phyloP scores from a whole-genome alignment of 164 flowering plant genomes.

The Vitis rotundifolia region DNA sequence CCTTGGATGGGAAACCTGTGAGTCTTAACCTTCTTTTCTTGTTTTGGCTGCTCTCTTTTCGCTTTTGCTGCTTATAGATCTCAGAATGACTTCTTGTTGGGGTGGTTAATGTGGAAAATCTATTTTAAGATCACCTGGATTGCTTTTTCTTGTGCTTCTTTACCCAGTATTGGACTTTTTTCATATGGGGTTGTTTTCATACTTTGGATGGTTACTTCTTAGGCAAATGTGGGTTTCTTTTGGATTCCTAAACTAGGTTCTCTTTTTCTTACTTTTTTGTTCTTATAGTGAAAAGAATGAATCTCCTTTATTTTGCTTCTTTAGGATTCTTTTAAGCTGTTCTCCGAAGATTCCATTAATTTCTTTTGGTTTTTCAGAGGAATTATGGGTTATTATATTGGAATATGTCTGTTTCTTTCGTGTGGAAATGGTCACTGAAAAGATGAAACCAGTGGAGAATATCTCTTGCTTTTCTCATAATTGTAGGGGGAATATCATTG shows the following conservation, averaged over 20 bases:
- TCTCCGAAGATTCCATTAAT: background rate
- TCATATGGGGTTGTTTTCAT: conserved; percentile 21
- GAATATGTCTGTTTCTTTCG: background rate
- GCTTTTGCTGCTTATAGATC: conserved; percentile 16
- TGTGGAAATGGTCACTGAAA: conserved; percentile 1
- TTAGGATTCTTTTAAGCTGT: background rate
- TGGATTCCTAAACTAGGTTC: conserved; percentile 18
- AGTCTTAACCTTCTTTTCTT: conserved; percentile 7
- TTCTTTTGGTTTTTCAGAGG: background rate
- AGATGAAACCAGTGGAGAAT: conserved; percentile 2
- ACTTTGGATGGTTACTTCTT: conserved; percentile 31
- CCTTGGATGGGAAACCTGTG: background rate
- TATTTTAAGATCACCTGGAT: conserved; percentile 20
- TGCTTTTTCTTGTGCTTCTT: conserved; percentile 17
- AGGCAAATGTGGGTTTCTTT: conserved; percentile 25
- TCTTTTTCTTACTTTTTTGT: conserved; percentile 9
- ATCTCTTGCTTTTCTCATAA: background rate
- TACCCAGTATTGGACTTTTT: conserved; percentile 20
- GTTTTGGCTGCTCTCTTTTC: background rate
- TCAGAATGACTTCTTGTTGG: conserved; percentile 1
- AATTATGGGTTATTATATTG: background rate
- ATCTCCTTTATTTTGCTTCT: conserved; percentile 6
- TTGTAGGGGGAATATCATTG: no score
- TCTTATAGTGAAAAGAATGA: background rate
- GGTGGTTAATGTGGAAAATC: conserved; percentile 20